Base-by-base conservation (phyloP, 2,329 filamentous ascomycete genomes). In the Neofusicoccum laricinum region DNA sequence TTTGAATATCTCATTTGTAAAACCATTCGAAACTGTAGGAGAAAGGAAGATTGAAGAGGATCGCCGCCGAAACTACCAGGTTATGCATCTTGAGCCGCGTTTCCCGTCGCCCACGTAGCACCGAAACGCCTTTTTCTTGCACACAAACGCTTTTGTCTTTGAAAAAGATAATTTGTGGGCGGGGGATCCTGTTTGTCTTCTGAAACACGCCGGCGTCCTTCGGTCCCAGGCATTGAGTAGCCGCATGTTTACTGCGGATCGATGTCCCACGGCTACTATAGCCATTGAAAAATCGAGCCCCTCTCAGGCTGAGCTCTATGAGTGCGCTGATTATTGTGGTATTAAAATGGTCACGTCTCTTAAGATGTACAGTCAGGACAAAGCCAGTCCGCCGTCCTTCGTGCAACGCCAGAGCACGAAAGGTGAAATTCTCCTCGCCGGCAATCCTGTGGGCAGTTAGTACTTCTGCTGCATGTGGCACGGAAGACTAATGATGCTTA, bases 371-470 rank as follows among this genome's bases (percentile, higher is more conserved):
- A 64, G 5, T 64, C 50, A 11, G 11, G 7, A 50, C 66, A 67
- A 30, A 34, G 17, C 66, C 66, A 67, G 4, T 43, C 57, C 4
- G 40, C 19, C 10, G 11, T 32, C 43, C 65, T 51, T 25, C 34
- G 41, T n/a, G 45, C 34, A 7, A 65, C 45, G 3, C 41, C 48
- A 2, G 66, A 41, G 41, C 66, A 67, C 8, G 21, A 12, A 21
- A 66, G 43, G 50, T 67, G 66, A 48, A 66, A 67, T 12, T 64
- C 65, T 15, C 61, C 55, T 14, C 64, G 48, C 4, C 14, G 34
- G 25, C 66, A 67, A 19, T 59, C 61, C 66, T 67, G 17, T 34
- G 41, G 21, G n/a, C 3, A 19, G 49, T 25, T 30, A 41, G 15
- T 12, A 41, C 14, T 57, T 49, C 17, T 41, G 53, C 43, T 25